These are phyloP conservation scores for Dothistroma pini DNA, from an alignment of 2,329 filamentous ascomycete genomes.

Conservation along the genomic window DNA sequence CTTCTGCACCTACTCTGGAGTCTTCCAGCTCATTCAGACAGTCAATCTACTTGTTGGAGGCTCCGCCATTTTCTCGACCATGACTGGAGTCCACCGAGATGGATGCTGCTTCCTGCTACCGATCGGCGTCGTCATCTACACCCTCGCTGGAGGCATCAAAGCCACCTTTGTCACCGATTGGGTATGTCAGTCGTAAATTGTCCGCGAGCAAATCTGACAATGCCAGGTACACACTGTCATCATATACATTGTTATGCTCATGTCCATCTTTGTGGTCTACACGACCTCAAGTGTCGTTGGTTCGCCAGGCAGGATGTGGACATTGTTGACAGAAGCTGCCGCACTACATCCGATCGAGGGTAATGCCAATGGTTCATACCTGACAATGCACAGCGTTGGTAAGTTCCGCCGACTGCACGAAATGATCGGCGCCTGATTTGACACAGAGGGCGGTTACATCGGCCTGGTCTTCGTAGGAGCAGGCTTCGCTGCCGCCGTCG, in stretches of 20 bases:
- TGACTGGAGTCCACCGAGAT: conserved; percentile 44
- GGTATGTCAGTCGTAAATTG: neutral
- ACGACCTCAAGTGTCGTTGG: conserved; percentile 37
- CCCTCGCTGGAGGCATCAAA: conserved; percentile 37
- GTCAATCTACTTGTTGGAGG: conserved; percentile 43
- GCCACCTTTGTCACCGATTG: conserved; percentile 41
- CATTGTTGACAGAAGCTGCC: conserved; percentile 23
- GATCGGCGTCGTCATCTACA: conserved; percentile 37
- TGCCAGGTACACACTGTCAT: conserved; percentile 34
- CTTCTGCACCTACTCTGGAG: conserved; percentile 34
- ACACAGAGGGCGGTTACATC: conserved; percentile 22
- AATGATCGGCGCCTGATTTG: neutral
- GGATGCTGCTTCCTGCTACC: conserved; percentile 44
- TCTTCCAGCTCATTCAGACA: conserved; percentile 44
- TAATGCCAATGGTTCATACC: conserved; percentile 39
- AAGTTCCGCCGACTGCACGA: neutral
- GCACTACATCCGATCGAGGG: conserved; percentile 36
- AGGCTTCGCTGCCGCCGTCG: conserved; percentile 15
- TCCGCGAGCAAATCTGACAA: neutral
- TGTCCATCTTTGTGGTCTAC: conserved; percentile 44
- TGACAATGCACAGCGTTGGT: conserved; percentile 35
- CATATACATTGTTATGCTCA: conserved; percentile 42
- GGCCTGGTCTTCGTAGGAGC: conserved; percentile 24
- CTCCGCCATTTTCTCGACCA: conserved; percentile 41
- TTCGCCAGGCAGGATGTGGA: conserved; percentile 38